Base-by-base conservation (phyloP, 2,329 filamentous ascomycete genomes). In the Aureobasidium pullulans region DNA sequence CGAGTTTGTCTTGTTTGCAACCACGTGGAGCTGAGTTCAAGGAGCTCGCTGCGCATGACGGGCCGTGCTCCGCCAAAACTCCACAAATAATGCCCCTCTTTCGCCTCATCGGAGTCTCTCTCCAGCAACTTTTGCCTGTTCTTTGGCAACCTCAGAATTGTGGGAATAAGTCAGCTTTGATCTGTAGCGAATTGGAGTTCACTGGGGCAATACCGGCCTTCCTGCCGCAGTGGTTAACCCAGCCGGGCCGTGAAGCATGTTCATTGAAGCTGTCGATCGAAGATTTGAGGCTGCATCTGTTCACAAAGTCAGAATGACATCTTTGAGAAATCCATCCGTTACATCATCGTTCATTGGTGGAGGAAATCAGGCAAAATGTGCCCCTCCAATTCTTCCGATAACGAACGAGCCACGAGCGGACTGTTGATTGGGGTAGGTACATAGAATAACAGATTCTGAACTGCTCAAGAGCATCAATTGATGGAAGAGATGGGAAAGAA, bases 271-370 rank as follows among this genome's bases (percentile, higher is more conserved):
- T 23, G 7, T 16, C 39, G 50, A 54, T 54, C 50, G 50, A 54
- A 42, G 50, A 54, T 54, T 40, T 23, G 6, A 9, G 23, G 36
- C 19, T 16, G 48, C 36, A 40, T 40, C 50, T 42, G 15, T 32
- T 48, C 29, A 19, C 23, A 48, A 48, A 48, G 46, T 36, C 46
- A 23, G 37, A 32, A 50, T 50, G 47, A 39, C 50, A 54, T 43
- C 16, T 54, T 19, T 36, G 6, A 19, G 11, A 11, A 28, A 13
- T 13, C 36, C 48, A 19, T 31, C n/a, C 16, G 37, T 56, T 56
- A 56, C 52, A 46, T 56, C 52, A 56, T 56, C 52, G 19, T 23
- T 46, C n/a, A 56, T 56, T 56, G 52, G 52, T 46, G 39, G 52
- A 56, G 29, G 34, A 13, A 46, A 44, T 56, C 37, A 46, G 52